Conservation (phyloP, 306 rosid genomes). For the Gynostemma pentaphyllum region DNA sequence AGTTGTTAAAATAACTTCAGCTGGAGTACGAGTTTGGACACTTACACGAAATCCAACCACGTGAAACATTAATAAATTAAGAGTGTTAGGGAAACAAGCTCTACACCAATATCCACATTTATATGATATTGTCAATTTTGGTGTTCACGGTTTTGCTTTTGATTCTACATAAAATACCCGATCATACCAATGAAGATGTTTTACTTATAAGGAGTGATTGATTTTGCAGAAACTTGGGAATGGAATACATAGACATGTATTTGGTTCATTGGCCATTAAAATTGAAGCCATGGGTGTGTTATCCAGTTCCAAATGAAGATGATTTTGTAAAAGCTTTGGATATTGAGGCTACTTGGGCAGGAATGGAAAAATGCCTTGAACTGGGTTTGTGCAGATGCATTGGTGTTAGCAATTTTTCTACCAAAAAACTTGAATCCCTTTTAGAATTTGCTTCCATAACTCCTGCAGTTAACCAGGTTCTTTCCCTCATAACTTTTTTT, state of each 20-base stretch:
- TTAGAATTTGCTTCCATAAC: constrained; percentile 49
- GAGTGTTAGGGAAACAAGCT: too few species aligned
- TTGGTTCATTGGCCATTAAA: constrained; percentile 92
- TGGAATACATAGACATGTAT: constrained; percentile 85
- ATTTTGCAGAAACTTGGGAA: constrained; percentile 37
- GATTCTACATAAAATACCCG: too few species aligned
- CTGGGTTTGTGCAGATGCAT: constrained; percentile 67
- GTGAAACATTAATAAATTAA: too few species aligned
- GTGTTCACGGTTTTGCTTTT: too few species aligned
- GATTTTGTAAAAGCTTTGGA: constrained; percentile 61
- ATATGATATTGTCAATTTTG: too few species aligned
- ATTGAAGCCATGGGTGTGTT: constrained; percentile 68
- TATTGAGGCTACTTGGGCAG: constrained; percentile 59
- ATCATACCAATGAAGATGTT: too few species aligned
- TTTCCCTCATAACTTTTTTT: neutral
- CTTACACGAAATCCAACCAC: too few species aligned
- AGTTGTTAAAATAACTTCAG: too few species aligned
- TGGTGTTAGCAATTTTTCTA: constrained; percentile 92
- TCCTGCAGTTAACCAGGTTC: constrained; percentile 77
- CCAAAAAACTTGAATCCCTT: constrained; percentile 41
- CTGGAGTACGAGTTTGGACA: too few species aligned
- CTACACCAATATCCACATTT: too few species aligned
- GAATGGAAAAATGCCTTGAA: constrained; percentile 74
- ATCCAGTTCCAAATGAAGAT: constrained; percentile 61
- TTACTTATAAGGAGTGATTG: neutral